Evolutionary conservation across 2,329 filamentous ascomycete species (phyloP).

Genomic region (Beauveria australis): DNA sequence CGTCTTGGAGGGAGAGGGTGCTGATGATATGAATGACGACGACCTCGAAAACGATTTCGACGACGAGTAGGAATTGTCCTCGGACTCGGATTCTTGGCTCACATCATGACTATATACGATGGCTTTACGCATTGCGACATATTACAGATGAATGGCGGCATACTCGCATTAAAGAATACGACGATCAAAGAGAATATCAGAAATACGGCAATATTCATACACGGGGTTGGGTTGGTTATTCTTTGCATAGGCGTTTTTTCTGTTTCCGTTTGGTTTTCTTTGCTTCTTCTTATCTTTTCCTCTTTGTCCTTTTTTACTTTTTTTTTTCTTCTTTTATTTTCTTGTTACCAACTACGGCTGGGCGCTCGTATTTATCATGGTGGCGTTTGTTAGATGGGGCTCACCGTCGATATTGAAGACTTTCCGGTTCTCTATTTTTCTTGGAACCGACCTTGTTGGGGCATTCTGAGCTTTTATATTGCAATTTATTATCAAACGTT

Average conservation of each 20-base stretch:
- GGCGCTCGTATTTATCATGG: neutral
- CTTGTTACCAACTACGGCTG: too few species aligned
- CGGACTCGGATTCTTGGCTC: neutral
- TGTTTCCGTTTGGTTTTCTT: neutral
- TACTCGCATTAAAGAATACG: neutral
- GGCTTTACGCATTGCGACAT: neutral
- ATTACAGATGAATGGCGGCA: neutral
- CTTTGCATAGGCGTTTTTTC: neutral
- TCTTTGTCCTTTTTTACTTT: neutral
- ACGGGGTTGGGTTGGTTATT: neutral
- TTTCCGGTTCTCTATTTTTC: neutral
- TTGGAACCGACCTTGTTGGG: neutral
- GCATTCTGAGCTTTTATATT: neutral
- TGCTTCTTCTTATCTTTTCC: neutral
- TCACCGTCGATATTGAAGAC: neutral
- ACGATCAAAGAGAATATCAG: neutral
- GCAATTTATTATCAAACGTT: neutral
- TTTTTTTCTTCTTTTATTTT: too few species aligned
- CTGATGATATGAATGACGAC: slow-evolving; percentile 17
- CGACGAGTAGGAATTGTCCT: neutral
- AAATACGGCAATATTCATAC: neutral
- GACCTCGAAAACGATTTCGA: neutral
- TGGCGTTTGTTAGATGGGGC: neutral
- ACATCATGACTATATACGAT: neutral
- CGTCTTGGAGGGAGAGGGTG: slow-evolving; percentile 32